These are phyloP conservation scores for Starmerella apis DNA, from an alignment of 805 yeast genomes.

Conservation along the genomic window DNA sequence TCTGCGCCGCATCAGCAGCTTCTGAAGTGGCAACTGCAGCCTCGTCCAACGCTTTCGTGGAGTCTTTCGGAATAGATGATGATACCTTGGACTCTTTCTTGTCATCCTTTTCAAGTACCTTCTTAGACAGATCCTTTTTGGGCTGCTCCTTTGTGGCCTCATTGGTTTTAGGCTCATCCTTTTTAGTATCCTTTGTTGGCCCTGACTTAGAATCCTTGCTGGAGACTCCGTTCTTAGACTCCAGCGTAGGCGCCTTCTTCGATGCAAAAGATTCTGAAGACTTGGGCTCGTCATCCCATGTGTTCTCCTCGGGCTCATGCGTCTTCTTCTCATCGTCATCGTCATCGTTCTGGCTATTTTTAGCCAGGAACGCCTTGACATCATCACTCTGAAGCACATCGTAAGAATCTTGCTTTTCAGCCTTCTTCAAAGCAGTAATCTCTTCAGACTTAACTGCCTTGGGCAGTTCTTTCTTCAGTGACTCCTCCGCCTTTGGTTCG, in stretches of 20 bases:
- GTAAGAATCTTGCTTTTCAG: conserved; percentile 39
- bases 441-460: conserved; percentile 6
- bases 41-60: background rate
- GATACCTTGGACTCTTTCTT: background rate
- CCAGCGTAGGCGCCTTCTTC: background rate
- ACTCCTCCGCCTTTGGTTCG: conserved; percentile 24
- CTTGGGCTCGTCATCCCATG: conserved; percentile 34
- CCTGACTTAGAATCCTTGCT: conserved; percentile 8
- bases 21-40: conserved; percentile 4
- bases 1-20: conserved; percentile 1
- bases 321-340: conserved; percentile 35
- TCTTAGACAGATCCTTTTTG: background rate
- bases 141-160: background rate
- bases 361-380: conserved; percentile 40
- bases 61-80: background rate
- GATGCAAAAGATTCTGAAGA: conserved; percentile 14
- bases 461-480: conserved; percentile 14
- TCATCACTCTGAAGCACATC: conserved; percentile 41
- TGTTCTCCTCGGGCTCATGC: conserved; percentile 19
- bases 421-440: conserved; percentile 30
- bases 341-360: conserved; percentile 40
- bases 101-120: conserved; percentile 1
- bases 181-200: conserved; percentile 12
- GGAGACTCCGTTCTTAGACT: conserved; percentile 10
- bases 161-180: background rate